Evolutionary conservation across 2,329 filamentous ascomycete species (phyloP), one percentile per base, ranked within the genome.

Genomic region (Ceratocystiopsis minuta): DNA sequence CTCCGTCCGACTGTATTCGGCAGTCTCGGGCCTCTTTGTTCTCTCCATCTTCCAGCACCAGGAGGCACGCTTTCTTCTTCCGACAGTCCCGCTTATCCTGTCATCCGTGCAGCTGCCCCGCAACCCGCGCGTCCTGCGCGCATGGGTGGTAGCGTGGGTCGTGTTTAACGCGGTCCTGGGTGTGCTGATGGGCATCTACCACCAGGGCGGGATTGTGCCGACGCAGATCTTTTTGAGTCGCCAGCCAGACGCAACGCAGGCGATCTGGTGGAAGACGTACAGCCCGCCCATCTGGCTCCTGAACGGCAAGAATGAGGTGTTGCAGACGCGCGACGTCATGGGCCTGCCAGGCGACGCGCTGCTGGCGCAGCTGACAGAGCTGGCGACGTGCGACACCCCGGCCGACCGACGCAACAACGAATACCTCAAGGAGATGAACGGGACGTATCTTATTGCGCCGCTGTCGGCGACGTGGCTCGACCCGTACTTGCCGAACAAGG

Each of bases 231-330:
- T 83, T 54, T 66, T 88, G 53, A 80, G 75, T 52, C 72, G 71
- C 42, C 76, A 81, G 49, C 67, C 72, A 5, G 77, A 80, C 48
- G 74, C 80, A 10, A 76, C 75, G 2, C 68, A 78, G 32, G 78
- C 78, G 4, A 66, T 82, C 40, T 88, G 82, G 82, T 88, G 82
- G 82, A 87, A 86, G 57, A 87, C 82, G 1, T 87, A 87, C 55
- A 81, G 77, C 55, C 82, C 82, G 16, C 82, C 82, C 0, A 78
- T 80, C 33, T 88, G 82, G 80, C 67, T 88, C 16, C 64, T 87
- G 7, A 79, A 85, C 49, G 78, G 79, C 42, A 81, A 80, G 57
- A 85, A 81, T 49, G 70, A 77, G 49, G 67, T 80, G 11, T 60
- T 86, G n/a, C 66, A 62, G 28, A 87, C 81, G 1, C 66, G 67